A percentile compares a stretch with the other conserved stretches of the same genome.
Conservation (phyloP, 371 early-diverging fungal genomes). For the Fennellomyces sp. region DNA sequence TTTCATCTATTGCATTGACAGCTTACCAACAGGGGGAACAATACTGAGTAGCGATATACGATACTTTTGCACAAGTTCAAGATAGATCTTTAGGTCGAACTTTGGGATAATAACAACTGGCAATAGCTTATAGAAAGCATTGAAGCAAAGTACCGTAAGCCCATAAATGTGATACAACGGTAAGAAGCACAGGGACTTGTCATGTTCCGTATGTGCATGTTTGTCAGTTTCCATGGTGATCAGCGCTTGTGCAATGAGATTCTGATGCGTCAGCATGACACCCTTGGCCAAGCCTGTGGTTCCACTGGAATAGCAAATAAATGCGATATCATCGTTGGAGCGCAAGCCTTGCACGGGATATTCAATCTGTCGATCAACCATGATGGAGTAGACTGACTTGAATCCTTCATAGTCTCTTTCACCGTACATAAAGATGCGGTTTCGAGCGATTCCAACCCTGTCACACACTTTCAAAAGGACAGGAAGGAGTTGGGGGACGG, state of each 20-base stretch:
- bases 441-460: conserved; percentile 49
- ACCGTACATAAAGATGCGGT: conserved; percentile 60
- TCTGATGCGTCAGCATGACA: conserved; percentile 34
- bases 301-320: conserved; percentile 88
- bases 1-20: too few relatives aligned
- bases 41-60: conserved; percentile 71
- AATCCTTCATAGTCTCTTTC: conserved; percentile 29
- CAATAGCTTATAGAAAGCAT: conserved; percentile 33
- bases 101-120: conserved; percentile 63
- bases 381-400: conserved; percentile 9
- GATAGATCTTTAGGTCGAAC: conserved; percentile 64
- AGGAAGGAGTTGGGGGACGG: conserved; percentile 46
- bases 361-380: conserved; percentile 9
- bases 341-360: conserved; percentile 22
- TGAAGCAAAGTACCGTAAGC: conserved; percentile 37
- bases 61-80: conserved; percentile 65
- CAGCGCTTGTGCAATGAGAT: conserved; percentile 17
- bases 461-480: conserved; percentile 52
- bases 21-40: conserved; percentile 77
- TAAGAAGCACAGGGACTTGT: conserved; percentile 66
- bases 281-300: conserved; percentile 78
- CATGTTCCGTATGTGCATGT: conserved; percentile 29
- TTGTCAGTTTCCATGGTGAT: conserved; percentile 11
- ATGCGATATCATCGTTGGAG: conserved; percentile 61
- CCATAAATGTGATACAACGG: conserved; percentile 89